Evolutionary conservation across 148 eudicot genomes (phyloP).

Genomic region (Rhododendron williamsianum): DNA sequence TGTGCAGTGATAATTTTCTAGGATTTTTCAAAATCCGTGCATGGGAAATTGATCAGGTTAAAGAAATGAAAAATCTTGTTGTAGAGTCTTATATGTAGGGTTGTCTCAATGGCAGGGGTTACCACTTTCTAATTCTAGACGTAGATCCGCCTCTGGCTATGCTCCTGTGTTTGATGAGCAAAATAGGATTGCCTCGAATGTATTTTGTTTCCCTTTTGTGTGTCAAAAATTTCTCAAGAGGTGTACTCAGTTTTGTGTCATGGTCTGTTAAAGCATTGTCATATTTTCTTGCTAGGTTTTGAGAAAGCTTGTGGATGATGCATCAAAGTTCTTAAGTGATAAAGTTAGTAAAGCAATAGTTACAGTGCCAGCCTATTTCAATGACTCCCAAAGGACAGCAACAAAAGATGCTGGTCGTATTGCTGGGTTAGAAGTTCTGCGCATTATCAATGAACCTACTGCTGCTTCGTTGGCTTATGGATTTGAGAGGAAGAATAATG

Average conservation of each 20-base stretch:
- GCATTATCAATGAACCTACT: slow-evolving; percentile 95
- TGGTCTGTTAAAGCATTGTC: background rate
- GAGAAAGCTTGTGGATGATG: slow-evolving; percentile 97
- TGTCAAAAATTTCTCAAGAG: background rate
- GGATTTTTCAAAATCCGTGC: background rate
- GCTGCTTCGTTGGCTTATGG: slow-evolving; percentile 97
- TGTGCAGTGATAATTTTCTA: background rate
- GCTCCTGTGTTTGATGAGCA: background rate
- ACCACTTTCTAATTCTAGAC: background rate
- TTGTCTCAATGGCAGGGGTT: background rate
- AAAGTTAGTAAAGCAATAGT: slow-evolving; percentile 86
- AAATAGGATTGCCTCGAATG: background rate
- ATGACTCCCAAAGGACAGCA: slow-evolving; percentile 96
- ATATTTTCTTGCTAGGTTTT: slow-evolving; percentile 45
- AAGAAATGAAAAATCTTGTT: background rate
- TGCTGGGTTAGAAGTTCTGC: slow-evolving; percentile 88
- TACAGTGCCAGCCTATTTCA: slow-evolving; percentile 96
- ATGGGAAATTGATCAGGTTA: background rate
- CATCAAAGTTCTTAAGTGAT: slow-evolving; percentile 86
- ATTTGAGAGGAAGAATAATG: slow-evolving; percentile 91
- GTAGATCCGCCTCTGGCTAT: background rate
- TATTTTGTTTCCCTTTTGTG: background rate
- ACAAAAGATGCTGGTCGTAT: slow-evolving; percentile 97
- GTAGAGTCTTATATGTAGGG: background rate
- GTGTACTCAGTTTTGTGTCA: background rate